Evolutionary conservation across 805 yeast species (phyloP).

Genomic region (Yarrowia deformans): DNA sequence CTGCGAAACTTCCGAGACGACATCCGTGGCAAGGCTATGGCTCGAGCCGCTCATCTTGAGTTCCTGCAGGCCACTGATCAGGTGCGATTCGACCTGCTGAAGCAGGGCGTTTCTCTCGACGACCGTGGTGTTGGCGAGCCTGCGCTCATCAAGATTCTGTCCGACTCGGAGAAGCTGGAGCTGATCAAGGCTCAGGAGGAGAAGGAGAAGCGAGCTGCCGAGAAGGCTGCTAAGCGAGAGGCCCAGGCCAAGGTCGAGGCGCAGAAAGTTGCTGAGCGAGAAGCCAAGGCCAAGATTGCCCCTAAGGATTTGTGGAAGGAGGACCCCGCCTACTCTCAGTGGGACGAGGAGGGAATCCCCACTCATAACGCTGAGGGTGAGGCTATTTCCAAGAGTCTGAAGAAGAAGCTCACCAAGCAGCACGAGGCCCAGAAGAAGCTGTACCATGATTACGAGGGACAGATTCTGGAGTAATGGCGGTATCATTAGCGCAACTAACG

Average conservation of each 20-base stretch:
- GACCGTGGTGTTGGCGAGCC: conserved; percentile 80
- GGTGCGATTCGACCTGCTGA: conserved; percentile 73
- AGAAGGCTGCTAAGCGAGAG: conserved; percentile 65
- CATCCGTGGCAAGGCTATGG: conserved; percentile 77
- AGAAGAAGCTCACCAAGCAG: conserved; percentile 80
- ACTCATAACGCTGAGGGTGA: conserved; percentile 76
- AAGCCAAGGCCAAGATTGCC: conserved; percentile 72
- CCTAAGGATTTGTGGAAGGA: conserved; percentile 76
- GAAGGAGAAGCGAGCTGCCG: conserved; percentile 61
- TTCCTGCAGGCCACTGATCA: conserved; percentile 76
- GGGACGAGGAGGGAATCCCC: conserved; percentile 90
- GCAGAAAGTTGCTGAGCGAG: conserved; percentile 57
- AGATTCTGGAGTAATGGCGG: conserved; percentile 18
- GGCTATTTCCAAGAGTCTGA: conserved; percentile 77
- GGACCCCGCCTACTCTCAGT: conserved; percentile 66
- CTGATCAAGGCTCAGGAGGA: conserved; percentile 63
- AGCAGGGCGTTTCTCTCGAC: conserved; percentile 83
- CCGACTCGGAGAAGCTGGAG: conserved; percentile 70
- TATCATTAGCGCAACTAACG: too few relatives aligned
- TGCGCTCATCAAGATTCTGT: conserved; percentile 85
- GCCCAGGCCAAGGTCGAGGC: conserved; percentile 47
- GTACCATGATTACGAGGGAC: conserved; percentile 64
- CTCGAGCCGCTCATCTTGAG: conserved; percentile 57
- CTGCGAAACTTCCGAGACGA: conserved; percentile 82
- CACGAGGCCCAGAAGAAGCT: conserved; percentile 83